Evolutionary conservation across 2,329 filamentous ascomycete species (phyloP).

Genomic region (Hymenoscyphus occultus): DNA sequence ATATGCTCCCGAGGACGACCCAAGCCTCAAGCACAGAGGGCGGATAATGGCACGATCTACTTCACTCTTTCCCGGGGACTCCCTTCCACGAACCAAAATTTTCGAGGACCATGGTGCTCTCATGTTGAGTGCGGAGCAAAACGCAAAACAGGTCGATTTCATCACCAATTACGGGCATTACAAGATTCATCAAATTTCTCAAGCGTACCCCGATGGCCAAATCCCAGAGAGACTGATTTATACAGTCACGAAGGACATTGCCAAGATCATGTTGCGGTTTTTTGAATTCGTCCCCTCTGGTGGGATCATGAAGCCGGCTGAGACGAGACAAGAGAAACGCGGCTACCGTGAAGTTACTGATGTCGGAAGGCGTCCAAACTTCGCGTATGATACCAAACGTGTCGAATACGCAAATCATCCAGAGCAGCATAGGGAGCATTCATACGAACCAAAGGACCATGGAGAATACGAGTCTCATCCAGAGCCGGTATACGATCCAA

Average conservation of each 20-base stretch:
- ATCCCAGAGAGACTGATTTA: neutral
- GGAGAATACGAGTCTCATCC: too few relatives aligned
- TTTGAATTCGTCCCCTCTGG: neutral
- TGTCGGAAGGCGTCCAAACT: too few relatives aligned
- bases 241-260: neutral
- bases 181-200: neutral
- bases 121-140: neutral
- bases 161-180: neutral
- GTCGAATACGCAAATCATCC: too few relatives aligned
- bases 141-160: neutral
- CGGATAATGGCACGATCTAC: neutral
- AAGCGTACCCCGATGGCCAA: neutral
- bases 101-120: neutral
- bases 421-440: too few relatives aligned
- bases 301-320: neutral
- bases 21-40: neutral
- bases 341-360: too few relatives aligned
- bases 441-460: too few relatives aligned
- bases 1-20: too few relatives aligned
- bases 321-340: neutral
- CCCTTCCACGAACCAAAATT: neutral
- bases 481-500: too few relatives aligned
- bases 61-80: neutral
- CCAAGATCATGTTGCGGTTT: neutral
- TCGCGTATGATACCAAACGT: too few relatives aligned